Evolutionary conservation across 805 yeast genomes (phyloP).

Genomic region (Barnettozyma pratensis): DNA sequence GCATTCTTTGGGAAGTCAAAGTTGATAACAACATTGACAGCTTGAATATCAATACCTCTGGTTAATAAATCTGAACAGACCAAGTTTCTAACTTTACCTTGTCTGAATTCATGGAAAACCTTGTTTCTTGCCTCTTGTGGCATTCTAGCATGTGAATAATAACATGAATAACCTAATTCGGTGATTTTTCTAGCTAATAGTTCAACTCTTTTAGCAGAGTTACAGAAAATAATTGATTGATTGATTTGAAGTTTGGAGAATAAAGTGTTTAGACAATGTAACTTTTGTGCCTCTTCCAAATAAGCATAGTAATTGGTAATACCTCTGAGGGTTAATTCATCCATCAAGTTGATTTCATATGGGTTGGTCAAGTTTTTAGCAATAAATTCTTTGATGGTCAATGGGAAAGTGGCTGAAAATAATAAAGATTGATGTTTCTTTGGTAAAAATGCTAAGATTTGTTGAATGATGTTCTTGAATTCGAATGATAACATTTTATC

Average conservation of each 20-base stretch:
- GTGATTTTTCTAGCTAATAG: slow-evolving; percentile 92
- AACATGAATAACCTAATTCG: slow-evolving; percentile 94
- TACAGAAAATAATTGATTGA: slow-evolving; percentile 95
- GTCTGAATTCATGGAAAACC: slow-evolving; percentile 98
- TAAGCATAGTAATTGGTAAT: slow-evolving; percentile 98
- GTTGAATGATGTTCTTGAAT: slow-evolving; percentile 82
- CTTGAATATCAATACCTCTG: slow-evolving; percentile 98
- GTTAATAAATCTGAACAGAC: slow-evolving; percentile 96
- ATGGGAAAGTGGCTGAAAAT: slow-evolving; percentile 94
- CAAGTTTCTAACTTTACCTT: slow-evolving; percentile 93
- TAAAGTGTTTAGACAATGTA: slow-evolving; percentile 91
- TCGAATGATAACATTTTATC: slow-evolving; percentile 93
- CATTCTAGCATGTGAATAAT: slow-evolving; percentile 96
- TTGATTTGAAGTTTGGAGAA: slow-evolving; percentile 93
- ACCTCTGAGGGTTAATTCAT: slow-evolving; percentile 92
- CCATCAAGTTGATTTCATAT: slow-evolving; percentile 95
- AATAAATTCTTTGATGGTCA: slow-evolving; percentile 90
- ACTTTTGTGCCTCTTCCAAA: slow-evolving; percentile 93
- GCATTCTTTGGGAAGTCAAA: slow-evolving; percentile 98
- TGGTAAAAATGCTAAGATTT: slow-evolving; percentile 79
- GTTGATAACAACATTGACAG: slow-evolving; percentile 95
- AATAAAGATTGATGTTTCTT: slow-evolving; percentile 74
- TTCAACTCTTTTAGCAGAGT: slow-evolving; percentile 95
- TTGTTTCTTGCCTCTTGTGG: slow-evolving; percentile 95
- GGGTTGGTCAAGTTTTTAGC: slow-evolving; percentile 86